Evolutionary conservation across 2,329 filamentous ascomycete species (phyloP).

Genomic region (Aspergillus intermedius): DNA sequence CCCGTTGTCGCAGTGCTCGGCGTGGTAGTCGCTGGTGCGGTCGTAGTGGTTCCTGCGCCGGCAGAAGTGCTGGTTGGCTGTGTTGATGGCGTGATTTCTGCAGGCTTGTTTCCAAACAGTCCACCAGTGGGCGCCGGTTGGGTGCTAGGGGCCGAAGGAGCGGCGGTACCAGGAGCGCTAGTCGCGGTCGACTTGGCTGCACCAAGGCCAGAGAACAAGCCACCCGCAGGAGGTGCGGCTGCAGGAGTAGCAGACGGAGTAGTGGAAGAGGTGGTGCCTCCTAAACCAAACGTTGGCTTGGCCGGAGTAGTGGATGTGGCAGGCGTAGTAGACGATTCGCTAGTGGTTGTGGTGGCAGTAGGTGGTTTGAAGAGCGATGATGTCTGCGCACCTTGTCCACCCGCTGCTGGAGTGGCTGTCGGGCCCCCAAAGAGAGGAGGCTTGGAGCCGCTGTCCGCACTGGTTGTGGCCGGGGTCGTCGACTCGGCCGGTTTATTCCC

Average conservation of each 20-base stretch:
- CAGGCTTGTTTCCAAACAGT: constrained; percentile 20
- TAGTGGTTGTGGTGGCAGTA: constrained; percentile 14
- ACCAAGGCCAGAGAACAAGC: constrained; percentile 24
- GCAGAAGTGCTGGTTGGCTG: constrained; percentile 11
- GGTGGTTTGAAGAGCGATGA: constrained; percentile 25
- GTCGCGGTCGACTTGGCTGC: constrained; percentile 24
- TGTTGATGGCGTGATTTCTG: constrained; percentile 17
- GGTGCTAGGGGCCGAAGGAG: constrained; percentile 22
- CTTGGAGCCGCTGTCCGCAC: constrained; percentile 20
- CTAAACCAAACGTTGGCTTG: constrained; percentile 29
- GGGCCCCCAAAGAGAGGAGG: constrained; percentile 19
- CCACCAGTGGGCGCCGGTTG: constrained; percentile 16
- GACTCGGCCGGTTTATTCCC: constrained; percentile 25
- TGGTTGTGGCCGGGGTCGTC: constrained; percentile 15
- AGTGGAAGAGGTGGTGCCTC: constrained; percentile 24
- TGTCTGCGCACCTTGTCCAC: constrained; percentile 15
- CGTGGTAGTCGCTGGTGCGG: constrained; percentile 21
- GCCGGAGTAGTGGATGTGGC: constrained; percentile 27
- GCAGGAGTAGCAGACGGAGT: constrained; percentile 26
- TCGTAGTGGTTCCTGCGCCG: constrained; percentile 20
- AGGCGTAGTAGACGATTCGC: constrained; percentile 17
- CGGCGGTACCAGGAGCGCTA: constrained; percentile 19
- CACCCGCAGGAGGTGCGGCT: constrained; percentile 19
- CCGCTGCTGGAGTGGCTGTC: constrained; percentile 10
- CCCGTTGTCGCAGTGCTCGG: constrained; percentile 18